phyloP scores from a whole-genome alignment of 2,329 filamentous ascomycete genomes.

The Pseudodiploospora longispora region DNA sequence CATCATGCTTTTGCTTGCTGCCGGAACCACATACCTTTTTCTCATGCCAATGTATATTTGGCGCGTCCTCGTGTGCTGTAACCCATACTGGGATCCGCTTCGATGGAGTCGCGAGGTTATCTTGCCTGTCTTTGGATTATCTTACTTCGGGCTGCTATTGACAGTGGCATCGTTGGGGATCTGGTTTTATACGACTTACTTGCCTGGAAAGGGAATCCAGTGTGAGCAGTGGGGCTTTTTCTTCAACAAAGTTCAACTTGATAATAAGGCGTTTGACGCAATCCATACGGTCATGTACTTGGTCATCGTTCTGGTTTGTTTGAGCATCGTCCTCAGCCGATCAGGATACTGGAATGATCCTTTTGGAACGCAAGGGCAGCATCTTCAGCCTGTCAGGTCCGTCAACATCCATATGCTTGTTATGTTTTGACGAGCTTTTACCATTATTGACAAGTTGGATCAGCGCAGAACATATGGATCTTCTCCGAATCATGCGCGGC shows the following conservation, averaged over 20 bases:
- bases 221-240: constrained; percentile 23
- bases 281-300: constrained; percentile 24
- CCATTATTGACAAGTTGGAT: neutral
- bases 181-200: constrained; percentile 23
- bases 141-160: constrained; percentile 18
- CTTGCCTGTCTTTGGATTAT: constrained; percentile 17
- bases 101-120: constrained; percentile 18
- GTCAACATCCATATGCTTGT: neutral
- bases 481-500: constrained; percentile 14
- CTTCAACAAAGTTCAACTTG: constrained; percentile 20
- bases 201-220: constrained; percentile 13
- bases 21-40: constrained; percentile 26
- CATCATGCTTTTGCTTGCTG: constrained; percentile 5
- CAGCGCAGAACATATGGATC: constrained; percentile 12
- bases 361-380: constrained; percentile 2
- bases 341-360: constrained; percentile 1
- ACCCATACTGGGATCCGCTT: constrained; percentile 22
- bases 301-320: constrained; percentile 16
- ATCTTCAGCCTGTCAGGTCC: constrained; percentile 9
- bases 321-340: constrained; percentile 6
- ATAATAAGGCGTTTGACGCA: constrained; percentile 18
- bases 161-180: constrained; percentile 20
- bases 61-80: constrained; percentile 23
- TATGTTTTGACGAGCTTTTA: neutral
- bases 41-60: constrained; percentile 26